A percentile compares a stretch with the other conserved stretches of the same genome.
These are phyloP conservation scores for Aspergillus arachidicola DNA, from an alignment of 2,329 filamentous ascomycete species.

Conservation along the genomic window DNA sequence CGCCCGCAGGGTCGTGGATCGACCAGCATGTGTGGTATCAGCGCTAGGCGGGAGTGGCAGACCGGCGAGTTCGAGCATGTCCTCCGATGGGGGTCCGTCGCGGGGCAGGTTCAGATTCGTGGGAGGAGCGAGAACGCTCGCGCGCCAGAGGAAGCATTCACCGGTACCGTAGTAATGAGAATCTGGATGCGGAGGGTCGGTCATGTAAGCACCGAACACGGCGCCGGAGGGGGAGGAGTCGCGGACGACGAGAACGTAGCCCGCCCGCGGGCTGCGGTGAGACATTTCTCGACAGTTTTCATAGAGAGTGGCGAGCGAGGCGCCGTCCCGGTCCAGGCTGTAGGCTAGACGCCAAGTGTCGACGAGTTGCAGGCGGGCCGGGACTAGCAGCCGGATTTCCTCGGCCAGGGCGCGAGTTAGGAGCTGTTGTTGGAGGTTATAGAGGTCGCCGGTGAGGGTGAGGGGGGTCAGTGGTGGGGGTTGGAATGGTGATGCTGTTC, in stretches of 20 bases:
- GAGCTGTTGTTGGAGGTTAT: constrained; percentile 60
- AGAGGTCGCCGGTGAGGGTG: constrained; percentile 60
- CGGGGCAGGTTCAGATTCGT: constrained; percentile 13
- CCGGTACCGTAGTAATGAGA: constrained; percentile 92
- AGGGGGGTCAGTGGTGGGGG: constrained; percentile 87
- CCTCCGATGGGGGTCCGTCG: constrained; percentile 30
- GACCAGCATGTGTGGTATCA: constrained; percentile 62
- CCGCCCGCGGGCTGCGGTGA: constrained; percentile 68
- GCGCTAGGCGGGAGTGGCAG: constrained; percentile 71
- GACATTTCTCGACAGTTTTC: constrained; percentile 70
- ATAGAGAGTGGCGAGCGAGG: constrained; percentile 84
- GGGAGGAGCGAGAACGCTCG: constrained; percentile 61
- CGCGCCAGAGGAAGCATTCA: constrained; percentile 91
- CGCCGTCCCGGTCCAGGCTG: constrained; percentile 88
- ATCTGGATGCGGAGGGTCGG: constrained; percentile 78
- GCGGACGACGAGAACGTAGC: constrained; percentile 85
- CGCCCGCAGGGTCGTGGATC: constrained; percentile 61
- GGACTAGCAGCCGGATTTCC: constrained; percentile 87
- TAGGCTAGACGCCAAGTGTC: constrained; percentile 88
- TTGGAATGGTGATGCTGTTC: constrained; percentile 76
- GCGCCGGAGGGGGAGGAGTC: constrained; percentile 59
- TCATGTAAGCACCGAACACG: constrained; percentile 91
- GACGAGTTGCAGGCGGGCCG: constrained; percentile 80
- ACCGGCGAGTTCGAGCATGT: constrained; percentile 53
- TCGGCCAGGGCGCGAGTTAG: constrained; percentile 77